Evolutionary conservation across 345 rosid species (phyloP), one percentile per base, ranked within the genome.

Genomic region (Syzygium aromaticum): DNA sequence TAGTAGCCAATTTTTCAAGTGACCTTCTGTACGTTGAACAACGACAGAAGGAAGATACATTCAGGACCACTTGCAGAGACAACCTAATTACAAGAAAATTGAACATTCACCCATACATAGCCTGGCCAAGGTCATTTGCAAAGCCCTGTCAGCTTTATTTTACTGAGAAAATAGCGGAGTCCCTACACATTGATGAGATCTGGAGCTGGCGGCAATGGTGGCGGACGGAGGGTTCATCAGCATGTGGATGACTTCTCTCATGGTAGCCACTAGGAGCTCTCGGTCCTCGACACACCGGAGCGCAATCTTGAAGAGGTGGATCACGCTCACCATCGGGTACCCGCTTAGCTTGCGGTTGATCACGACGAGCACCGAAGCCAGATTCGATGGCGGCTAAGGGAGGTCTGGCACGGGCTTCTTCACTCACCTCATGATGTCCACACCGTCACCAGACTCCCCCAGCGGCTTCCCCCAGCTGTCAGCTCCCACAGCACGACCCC

Each of bases 361-460:
- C 52, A 95, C 90, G 4, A 98, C 97, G 63, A 94, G 33, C 49
- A 93, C 97, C 1, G 93, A 90, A 21, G 46, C 46, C 46, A 6
- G 89, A 73, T 96, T 93, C 0, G 95, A 92, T 23, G 98, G 95
- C 46, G 46, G 46, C 6, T 43, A 43, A 43, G 46, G 46, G 46
- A 43, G 46, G 46, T 43, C 46, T 43, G 6, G 43, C 43, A 40
- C 88, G 19, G 96, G 95, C 89, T 93, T 93, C 93, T 92, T 91
- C 40, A 97, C 97, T 98, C 99, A 97, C 89, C 96, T 90, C 77
- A 97, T 98, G 46, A 97, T 97, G 90, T 97, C 98, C 87, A 96
- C 98, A 22, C 98, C 97, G 17, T 97, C 99, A 19, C 96, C 99
- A 84, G 96, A 96, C 77, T 94, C 98, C 40, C 99, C 98, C 49